These are phyloP conservation scores for Colletotrichum sp. DNA, from an alignment of 2,329 filamentous ascomycete genomes.

Conservation along the genomic window DNA sequence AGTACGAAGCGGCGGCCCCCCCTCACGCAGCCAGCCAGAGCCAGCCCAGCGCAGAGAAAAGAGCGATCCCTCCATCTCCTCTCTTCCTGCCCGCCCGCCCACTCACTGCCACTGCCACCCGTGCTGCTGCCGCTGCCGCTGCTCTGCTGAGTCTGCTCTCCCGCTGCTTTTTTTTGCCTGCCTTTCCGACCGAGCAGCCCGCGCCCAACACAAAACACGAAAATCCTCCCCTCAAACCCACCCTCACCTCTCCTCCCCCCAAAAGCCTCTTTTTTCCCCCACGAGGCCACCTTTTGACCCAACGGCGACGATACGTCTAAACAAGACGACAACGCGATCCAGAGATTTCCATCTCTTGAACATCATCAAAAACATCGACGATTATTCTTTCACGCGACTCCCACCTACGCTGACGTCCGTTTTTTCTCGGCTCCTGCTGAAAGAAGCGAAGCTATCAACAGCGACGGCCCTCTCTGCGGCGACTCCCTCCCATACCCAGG, in stretches of 20 bases:
- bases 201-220: slow-evolving; percentile 26
- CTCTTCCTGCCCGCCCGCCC: background rate
- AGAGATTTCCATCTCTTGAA: slow-evolving; percentile 14
- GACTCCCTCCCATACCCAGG: slow-evolving; percentile 11
- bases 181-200: slow-evolving; percentile 23
- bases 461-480: slow-evolving; percentile 17
- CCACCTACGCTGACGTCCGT: background rate
- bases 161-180: background rate
- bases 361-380: background rate
- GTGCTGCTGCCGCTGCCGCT: background rate
- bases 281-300: slow-evolving; percentile 12
- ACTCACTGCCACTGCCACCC: background rate
- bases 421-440: slow-evolving; percentile 7
- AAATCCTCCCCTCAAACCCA: slow-evolving; percentile 23
- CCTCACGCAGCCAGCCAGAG: background rate
- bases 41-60: slow-evolving; percentile 5
- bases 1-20: slow-evolving; percentile 12
- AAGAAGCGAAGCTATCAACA: slow-evolving; percentile 21
- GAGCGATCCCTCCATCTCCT: slow-evolving; percentile 18
- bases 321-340: slow-evolving; percentile 18
- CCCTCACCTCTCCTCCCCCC: slow-evolving; percentile 16
- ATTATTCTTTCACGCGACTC: slow-evolving; percentile 4
- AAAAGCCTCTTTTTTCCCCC: slow-evolving; percentile 6
- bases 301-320: slow-evolving; percentile 22
- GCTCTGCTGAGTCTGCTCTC: background rate